Evolutionary conservation across 176 grass and related monocot species (phyloP).

Genomic region (Carex kokanica): DNA sequence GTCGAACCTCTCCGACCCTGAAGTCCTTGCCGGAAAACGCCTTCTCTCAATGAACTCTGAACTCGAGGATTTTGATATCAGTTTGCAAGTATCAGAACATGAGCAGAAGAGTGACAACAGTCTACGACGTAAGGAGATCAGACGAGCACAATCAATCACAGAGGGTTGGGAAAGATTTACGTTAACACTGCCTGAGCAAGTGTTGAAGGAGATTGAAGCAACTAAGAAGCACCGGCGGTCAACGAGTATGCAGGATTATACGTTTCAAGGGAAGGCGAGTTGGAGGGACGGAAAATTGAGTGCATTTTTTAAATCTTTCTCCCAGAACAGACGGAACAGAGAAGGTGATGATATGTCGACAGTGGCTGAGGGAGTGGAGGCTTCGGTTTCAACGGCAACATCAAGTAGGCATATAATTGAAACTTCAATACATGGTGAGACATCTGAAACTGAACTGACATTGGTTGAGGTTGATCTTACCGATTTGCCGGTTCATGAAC

Average conservation of each 20-base stretch:
- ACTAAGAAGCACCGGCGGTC: conserved; percentile 46
- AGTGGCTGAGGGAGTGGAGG: neutral
- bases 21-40: neutral
- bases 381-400: neutral
- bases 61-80: neutral
- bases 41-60: conserved; percentile 7
- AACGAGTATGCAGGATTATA: conserved; percentile 50
- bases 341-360: neutral
- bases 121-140: conserved; percentile 13
- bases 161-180: conserved; percentile 50
- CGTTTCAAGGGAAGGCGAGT: conserved; percentile 23
- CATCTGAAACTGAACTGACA: neutral
- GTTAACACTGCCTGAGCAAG: conserved; percentile 53
- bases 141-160: conserved; percentile 52
- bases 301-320: conserved; percentile 49
- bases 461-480: conserved; percentile 4
- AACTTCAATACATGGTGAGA: neutral
- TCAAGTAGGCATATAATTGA: neutral
- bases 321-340: conserved; percentile 25
- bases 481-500: neutral
- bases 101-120: conserved; percentile 32
- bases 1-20: conserved; percentile 39
- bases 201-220: conserved; percentile 57
- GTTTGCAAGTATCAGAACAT: conserved; percentile 9
- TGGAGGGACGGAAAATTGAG: conserved; percentile 43